Conservation (phyloP, 768 basidiomycete species). For the Leucocoprinus sp. region DNA sequence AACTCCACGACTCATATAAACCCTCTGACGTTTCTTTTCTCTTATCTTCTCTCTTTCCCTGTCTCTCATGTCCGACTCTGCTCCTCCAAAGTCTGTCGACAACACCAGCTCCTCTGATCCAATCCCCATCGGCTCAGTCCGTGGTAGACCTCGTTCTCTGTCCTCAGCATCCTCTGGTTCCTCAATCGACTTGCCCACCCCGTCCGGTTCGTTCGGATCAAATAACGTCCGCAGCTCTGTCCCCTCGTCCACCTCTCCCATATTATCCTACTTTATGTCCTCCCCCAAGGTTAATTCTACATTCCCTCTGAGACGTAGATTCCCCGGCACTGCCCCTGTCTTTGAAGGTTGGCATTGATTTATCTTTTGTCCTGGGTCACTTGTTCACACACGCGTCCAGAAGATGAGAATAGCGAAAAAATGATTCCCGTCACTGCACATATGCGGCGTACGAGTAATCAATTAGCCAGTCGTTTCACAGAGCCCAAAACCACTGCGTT, state of each 20-base stretch:
- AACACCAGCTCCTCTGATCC: conserved; percentile 48
- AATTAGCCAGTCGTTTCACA: conserved; percentile 44
- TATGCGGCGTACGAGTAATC: conserved; percentile 55
- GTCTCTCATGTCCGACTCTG: conserved; percentile 25
- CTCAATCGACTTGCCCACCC: conserved; percentile 43
- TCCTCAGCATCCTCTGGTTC: conserved; percentile 54
- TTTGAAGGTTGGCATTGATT: conserved; percentile 45
- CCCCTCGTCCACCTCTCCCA: conserved; percentile 59
- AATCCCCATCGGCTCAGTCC: conserved; percentile 44
- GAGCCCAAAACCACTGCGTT: conserved; percentile 29
- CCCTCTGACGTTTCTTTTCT: conserved; percentile 7
- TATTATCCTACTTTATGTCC: conserved; percentile 60
- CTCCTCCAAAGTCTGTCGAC: conserved; percentile 16
- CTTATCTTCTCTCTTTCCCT: conserved; percentile 17
- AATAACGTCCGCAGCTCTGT: conserved; percentile 39
- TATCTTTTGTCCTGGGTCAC: neutral
- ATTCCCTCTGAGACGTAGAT: conserved; percentile 56
- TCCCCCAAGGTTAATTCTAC: conserved; percentile 48
- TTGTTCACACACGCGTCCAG: neutral
- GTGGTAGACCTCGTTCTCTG: conserved; percentile 46
- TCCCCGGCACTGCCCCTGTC: conserved; percentile 40
- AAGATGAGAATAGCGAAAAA: conserved; percentile 31
- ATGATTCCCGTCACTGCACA: conserved; percentile 38
- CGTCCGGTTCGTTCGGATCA: conserved; percentile 33
- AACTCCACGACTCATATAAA: conserved; percentile 17